These are phyloP conservation scores for Paspalum vaginatum DNA, from an alignment of 176 grass and related monocot genomes.

Conservation along the genomic window DNA sequence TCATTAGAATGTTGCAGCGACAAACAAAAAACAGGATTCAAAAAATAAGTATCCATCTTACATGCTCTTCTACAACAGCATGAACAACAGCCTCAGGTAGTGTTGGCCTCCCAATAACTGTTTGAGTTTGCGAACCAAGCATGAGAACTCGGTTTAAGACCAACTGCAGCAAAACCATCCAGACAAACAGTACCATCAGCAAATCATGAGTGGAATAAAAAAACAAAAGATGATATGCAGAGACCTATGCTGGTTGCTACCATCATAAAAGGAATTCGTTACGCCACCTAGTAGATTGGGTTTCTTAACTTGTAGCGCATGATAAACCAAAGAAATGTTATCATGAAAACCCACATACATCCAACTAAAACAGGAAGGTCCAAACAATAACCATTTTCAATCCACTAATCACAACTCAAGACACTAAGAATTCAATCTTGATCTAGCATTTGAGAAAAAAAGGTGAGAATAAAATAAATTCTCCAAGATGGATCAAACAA, in stretches of 20 bases:
- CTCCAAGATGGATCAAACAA: background rate
- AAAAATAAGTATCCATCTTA: slow-evolving; percentile 50
- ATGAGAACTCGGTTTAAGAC: slow-evolving; percentile 85
- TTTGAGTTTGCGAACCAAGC: slow-evolving; percentile 85
- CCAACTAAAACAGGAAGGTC: slow-evolving; percentile 1
- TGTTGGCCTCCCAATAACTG: slow-evolving; percentile 85
- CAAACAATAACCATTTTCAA: slow-evolving; percentile 1
- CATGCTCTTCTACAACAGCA: slow-evolving; percentile 97
- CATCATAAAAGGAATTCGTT: slow-evolving; percentile 1
- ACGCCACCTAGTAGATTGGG: background rate
- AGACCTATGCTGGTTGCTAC: background rate
- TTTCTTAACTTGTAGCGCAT: slow-evolving; percentile 3
- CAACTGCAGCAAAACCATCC: slow-evolving; percentile 62
- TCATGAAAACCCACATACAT: background rate
- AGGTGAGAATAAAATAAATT: background rate
- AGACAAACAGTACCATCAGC: slow-evolving; percentile 27
- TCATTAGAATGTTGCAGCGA: slow-evolving; percentile 2
- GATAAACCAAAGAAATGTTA: slow-evolving; percentile 9
- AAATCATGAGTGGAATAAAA: slow-evolving; percentile 14
- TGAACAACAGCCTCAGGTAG: slow-evolving; percentile 79
- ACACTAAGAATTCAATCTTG: background rate
- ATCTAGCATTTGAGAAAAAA: background rate
- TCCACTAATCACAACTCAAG: slow-evolving; percentile 20
- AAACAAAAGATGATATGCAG: background rate
- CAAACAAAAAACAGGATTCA: slow-evolving; percentile 25